These are phyloP conservation scores for Aquilaria yunnanensis DNA, from an alignment of 345 rosid species.

Conservation along the genomic window DNA sequence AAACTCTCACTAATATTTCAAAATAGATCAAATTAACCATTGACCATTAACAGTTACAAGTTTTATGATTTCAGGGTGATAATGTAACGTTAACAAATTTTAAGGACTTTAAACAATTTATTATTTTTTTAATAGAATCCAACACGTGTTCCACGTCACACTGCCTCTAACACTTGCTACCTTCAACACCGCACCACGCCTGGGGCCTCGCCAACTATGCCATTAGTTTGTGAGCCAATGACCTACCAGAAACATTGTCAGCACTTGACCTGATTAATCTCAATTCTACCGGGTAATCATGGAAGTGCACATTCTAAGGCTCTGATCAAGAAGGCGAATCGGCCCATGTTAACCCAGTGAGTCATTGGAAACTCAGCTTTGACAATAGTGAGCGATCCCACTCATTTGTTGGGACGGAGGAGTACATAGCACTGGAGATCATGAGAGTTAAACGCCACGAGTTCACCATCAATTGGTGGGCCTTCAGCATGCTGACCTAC, in stretches of 20 bases:
- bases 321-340: constrained; percentile 50
- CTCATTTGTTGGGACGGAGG: constrained; percentile 93
- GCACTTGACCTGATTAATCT: constrained; percentile 33
- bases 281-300: constrained; percentile 14
- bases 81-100: too few relatives aligned
- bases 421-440: constrained; percentile 87
- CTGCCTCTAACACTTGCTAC: too few relatives aligned
- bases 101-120: too few relatives aligned
- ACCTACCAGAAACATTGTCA: constrained; percentile 14
- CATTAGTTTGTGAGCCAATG: background rate
- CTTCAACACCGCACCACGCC: too few relatives aligned
- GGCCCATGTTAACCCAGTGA: constrained; percentile 86
- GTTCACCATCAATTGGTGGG: constrained; percentile 98
- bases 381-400: constrained; percentile 56
- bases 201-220: too few relatives aligned
- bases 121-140: too few relatives aligned
- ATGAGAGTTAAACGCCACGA: constrained; percentile 81
- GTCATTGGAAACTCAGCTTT: constrained; percentile 51
- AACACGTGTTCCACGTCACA: too few relatives aligned
- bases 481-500: constrained; percentile 67
- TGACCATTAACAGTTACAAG: too few relatives aligned
- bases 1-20: too few relatives aligned
- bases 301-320: constrained; percentile 12
- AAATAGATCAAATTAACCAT: too few relatives aligned
- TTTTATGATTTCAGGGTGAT: too few relatives aligned